Conservation (phyloP, 1,284 basidiomycete genomes). For the Exsudoporus floridanus region DNA sequence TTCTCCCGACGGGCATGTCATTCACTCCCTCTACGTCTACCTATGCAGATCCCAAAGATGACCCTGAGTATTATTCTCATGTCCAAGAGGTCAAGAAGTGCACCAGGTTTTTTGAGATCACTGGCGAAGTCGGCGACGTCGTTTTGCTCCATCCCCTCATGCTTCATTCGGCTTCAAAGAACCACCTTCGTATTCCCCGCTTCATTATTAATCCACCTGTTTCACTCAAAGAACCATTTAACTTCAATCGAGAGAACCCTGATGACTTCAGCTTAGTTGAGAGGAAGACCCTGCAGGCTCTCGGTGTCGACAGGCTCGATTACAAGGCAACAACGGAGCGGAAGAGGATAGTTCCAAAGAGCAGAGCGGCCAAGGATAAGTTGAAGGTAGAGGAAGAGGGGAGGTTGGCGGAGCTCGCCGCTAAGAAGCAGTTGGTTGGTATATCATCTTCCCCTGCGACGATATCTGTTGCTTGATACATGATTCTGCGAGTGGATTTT, state of each 20-base stretch:
- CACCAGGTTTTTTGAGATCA: background rate
- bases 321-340: background rate
- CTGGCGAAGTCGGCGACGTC: background rate
- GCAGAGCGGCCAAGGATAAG: background rate
- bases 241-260: background rate
- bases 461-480: background rate
- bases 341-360: background rate
- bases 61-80: background rate
- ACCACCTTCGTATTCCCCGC: background rate
- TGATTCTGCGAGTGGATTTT: background rate
- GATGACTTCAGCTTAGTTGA: background rate
- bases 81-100: constrained; percentile 3
- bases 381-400: background rate
- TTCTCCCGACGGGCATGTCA: background rate
- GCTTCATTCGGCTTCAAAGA: background rate
- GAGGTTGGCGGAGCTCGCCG: background rate
- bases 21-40: background rate
- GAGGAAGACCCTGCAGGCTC: background rate
- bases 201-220: background rate
- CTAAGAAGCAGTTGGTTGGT: background rate
- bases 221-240: background rate
- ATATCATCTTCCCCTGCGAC: background rate
- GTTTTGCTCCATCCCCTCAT: background rate
- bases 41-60: background rate
- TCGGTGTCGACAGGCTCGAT: background rate